phyloP scores from a whole-genome alignment of 75 land plant species.

The Chamaecyparis obtusa region DNA sequence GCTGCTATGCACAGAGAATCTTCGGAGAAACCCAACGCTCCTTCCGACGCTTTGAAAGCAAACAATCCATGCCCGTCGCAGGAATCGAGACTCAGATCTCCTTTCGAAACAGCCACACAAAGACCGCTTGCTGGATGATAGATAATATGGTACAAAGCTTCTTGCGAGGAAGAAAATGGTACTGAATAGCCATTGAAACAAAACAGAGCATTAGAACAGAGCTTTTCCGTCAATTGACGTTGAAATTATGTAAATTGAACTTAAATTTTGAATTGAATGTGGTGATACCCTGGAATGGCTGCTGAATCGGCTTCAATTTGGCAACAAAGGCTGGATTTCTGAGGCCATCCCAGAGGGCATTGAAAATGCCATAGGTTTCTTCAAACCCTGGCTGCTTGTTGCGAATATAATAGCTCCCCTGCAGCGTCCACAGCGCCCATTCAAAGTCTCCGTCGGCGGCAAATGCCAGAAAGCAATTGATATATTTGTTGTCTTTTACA shows the following conservation, averaged over 20 bases:
- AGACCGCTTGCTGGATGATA: constrained; percentile 3
- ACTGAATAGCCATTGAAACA: not conserved
- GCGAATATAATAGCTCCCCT: constrained; percentile 53
- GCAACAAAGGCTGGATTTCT: constrained; percentile 22
- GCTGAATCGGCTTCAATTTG: constrained; percentile 17
- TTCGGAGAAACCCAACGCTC: not conserved
- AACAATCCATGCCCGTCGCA: not conserved
- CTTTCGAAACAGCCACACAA: not conserved
- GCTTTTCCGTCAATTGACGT: not conserved
- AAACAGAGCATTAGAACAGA: not conserved
- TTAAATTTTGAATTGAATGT: not conserved
- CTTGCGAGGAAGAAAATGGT: not conserved
- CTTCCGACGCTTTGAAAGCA: not conserved
- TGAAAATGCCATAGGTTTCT: constrained; percentile 40
- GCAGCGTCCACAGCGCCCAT: constrained; percentile 60
- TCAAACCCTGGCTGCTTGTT: constrained; percentile 24
- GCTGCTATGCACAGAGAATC: not conserved
- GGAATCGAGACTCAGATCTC: not conserved
- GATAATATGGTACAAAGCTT: not conserved
- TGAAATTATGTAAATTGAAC: not conserved
- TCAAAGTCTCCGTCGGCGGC: constrained; percentile 44
- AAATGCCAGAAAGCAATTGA: constrained; percentile 34
- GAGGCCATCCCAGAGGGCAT: constrained; percentile 24
- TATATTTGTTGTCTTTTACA: constrained; percentile 23
- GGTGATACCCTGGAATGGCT: constrained; percentile 14